Evolutionary conservation across 2,329 filamentous ascomycete genomes (phyloP), one percentile per base, ranked within the genome.

Genomic region (Cordyceps cateniannulata): DNA sequence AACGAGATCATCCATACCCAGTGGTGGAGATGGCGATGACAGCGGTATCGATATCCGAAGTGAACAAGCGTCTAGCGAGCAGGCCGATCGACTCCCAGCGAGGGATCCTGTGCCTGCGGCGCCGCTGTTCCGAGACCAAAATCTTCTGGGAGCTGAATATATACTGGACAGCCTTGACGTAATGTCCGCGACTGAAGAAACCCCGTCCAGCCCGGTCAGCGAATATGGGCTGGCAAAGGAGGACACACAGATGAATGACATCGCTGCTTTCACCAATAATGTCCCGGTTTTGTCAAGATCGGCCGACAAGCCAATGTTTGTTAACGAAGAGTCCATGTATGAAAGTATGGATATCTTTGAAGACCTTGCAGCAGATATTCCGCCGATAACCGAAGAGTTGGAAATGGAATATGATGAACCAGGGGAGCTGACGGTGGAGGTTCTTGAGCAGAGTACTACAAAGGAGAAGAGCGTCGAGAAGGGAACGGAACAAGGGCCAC

Each of bases 1-100:
- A 35, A n/a, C 25, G 5, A 22, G 27, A 18, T 10, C 58, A 9
- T 25, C 42, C 20, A 16, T 51, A 7, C 40, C 42, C 3, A 32
- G 3, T 3, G 18, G 27, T 14, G 50, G 48, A 12, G 53, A 61
- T 38, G 44, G 35, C 1, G 35, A 57, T 22, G 59, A 56, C 27
- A 61, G 59, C 24, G 52, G 52, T 18, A 61, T 56, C 24, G 59
- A 61, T 25, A 51, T 61, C 25, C 50, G 51, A 48, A 54, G 42
- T 20, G 44, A 61, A 20, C 50, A 48, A 42, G 29, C 58, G 22
- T 40, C 56, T 22, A 52, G 47, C 20, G 48, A 52, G 25, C 48
- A 20, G 45, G 47, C 47, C 16, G 51, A 59, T 16, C 27, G 24
- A 50, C 55, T 5, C 7, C n/a, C 24, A 20, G 22, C 22, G 45